Conservation (phyloP, 371 early-diverging fungal species). For the Mortierella sp. region DNA sequence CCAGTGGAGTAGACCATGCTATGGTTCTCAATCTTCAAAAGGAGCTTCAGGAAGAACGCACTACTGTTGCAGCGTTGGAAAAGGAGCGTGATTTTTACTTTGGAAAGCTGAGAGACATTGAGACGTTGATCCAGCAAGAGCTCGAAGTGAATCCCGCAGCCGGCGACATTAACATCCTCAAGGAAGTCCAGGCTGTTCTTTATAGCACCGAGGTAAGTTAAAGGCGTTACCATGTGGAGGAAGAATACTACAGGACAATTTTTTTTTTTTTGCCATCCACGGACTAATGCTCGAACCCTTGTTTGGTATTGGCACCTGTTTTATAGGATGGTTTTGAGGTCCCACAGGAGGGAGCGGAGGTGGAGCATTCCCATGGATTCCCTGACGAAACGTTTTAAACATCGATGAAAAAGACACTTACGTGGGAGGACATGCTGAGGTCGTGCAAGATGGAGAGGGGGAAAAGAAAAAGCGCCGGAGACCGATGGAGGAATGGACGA, state of each 20-base stretch:
- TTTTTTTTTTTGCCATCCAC: not conserved
- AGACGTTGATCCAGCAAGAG: conserved; percentile 85
- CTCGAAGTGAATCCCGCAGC: conserved; percentile 61
- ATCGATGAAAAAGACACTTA: not conserved
- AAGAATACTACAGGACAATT: not conserved
- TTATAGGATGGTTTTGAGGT: conserved; percentile 46
- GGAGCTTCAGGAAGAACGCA: conserved; percentile 82
- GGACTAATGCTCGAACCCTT: not conserved
- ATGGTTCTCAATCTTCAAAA: conserved; percentile 73
- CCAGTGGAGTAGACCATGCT: conserved; percentile 49
- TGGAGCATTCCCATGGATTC: conserved; percentile 42
- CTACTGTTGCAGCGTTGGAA: conserved; percentile 89
- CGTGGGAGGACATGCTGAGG: not conserved
- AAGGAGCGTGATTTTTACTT: conserved; percentile 98
- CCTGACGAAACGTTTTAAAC: conserved; percentile 30
- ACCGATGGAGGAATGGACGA: not conserved
- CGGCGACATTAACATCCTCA: conserved; percentile 60
- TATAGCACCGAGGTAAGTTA: conserved; percentile 85
- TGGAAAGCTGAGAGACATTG: conserved; percentile 91
- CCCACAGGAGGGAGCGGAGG: conserved; percentile 40
- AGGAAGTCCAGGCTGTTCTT: conserved; percentile 83
- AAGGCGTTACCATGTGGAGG: not conserved
- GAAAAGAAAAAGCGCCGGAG: not conserved
- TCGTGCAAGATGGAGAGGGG: not conserved
- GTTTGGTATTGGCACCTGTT: conserved; percentile 2